Evolutionary conservation across 768 basidiomycete genomes (phyloP), one percentile per base, ranked within the genome.

Genomic region (Auricularia cornea): DNA sequence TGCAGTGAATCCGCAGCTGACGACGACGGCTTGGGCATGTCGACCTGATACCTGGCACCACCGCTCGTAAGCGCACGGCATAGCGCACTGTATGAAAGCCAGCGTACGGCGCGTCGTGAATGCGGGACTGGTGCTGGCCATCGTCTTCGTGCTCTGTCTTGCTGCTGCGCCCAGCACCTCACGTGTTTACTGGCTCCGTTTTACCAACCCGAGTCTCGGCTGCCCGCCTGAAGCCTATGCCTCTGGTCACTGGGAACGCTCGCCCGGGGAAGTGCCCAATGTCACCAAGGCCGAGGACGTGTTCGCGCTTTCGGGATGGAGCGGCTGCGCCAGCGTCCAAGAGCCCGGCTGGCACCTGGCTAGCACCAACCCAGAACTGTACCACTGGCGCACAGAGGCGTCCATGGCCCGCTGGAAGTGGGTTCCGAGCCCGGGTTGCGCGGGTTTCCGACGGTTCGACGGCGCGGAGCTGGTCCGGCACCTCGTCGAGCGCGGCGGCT

Each of bases 401-500:
- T 60, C 35, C 69, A 67, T 1, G 83, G 81, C 11, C 12, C 51
- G 28, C 51, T 52, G 28, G n/a, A 52, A n/a, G 20, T 52, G 28
- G n/a, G 20, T 52, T 8, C 51, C 51, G 8, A 10, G n/a, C 8
- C 51, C 51, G 8, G 3, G n/a, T 4, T 87, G 87, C 67, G 68
- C 76, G 2, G 67, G 51, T n/a, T 31, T 83, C 35, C 72, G 74
- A 18, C 75, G 77, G 12, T 72, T 84, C 62, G 68, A 78, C 60
- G 69, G 74, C 20, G 77, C 75, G 44, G 72, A 72, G 10, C 72
- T 89, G 56, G 76, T 88, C 51, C 76, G 73, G 62, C 80, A 86
- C 65, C 72, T 88, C 69, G 85, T 87, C 14, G 81, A 87, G 68
- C 76, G 82, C n/a, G 87, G 87, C 11, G 87, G 87, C 2, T 88